These are phyloP conservation scores for Schoenoplectus triqueter DNA, from an alignment of 202 grass and related monocot genomes.

Conservation along the genomic window DNA sequence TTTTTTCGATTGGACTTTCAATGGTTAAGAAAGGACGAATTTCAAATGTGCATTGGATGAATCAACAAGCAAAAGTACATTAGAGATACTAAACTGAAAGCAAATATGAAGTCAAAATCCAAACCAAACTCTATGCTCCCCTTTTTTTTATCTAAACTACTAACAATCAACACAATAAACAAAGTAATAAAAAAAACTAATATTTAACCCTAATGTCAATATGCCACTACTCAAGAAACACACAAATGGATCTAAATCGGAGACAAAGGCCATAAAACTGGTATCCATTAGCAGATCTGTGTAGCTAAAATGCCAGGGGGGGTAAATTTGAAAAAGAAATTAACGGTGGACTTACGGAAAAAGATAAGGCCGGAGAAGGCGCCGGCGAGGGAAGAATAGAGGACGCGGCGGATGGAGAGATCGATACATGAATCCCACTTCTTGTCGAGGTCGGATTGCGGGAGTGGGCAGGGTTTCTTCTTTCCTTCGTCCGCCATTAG, in stretches of 20 bases:
- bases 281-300: constrained; percentile 12
- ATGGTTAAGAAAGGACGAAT: not conserved
- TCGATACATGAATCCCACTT: constrained; percentile 92
- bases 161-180: not conserved
- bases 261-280: not conserved
- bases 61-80: not conserved
- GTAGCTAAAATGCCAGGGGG: not conserved
- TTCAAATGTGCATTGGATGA: not conserved
- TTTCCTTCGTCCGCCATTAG: constrained; percentile 37
- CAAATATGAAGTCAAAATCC: not conserved
- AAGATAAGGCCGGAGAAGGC: constrained; percentile 75
- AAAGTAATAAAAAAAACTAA: not conserved
- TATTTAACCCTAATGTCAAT: constrained; percentile 10
- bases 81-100: not conserved
- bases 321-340: not conserved
- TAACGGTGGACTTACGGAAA: constrained; percentile 53
- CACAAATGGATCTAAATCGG: constrained; percentile 14
- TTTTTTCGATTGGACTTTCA: no score
- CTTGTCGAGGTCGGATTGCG: constrained; percentile 73
- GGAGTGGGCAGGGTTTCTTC: constrained; percentile 10
- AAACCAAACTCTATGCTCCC: not conserved
- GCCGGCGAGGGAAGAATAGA: constrained; percentile 81
- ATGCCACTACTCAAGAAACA: not conserved
- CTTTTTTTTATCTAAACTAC: not conserved
- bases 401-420: constrained; percentile 81